Evolutionary conservation across 768 basidiomycete genomes (phyloP).

Genomic region (Boletus barrowsii): DNA sequence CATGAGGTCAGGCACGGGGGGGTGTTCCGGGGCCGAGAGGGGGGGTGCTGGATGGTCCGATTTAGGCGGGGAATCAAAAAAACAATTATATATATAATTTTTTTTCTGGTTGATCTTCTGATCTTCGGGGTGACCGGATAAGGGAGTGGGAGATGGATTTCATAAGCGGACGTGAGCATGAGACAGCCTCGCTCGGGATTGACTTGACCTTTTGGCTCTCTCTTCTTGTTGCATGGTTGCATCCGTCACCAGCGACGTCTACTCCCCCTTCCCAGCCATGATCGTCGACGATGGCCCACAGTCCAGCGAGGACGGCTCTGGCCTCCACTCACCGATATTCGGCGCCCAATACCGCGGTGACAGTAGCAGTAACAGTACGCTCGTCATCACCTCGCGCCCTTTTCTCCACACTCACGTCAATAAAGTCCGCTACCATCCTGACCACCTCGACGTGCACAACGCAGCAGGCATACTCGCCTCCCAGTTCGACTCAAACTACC

Average conservation of each 20-base stretch:
- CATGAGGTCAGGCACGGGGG: constrained; percentile 30
- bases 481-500: constrained; percentile 48
- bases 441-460: constrained; percentile 44
- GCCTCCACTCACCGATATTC: constrained; percentile 70
- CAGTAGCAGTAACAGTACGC: constrained; percentile 36
- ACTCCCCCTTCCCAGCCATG: constrained; percentile 54
- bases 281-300: constrained; percentile 63
- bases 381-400: constrained; percentile 46
- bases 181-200: constrained; percentile 43
- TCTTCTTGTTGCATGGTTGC: constrained; percentile 49
- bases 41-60: constrained; percentile 19
- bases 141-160: constrained; percentile 29
- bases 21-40: constrained; percentile 21
- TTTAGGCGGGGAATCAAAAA: constrained; percentile 21
- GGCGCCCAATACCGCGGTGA: constrained; percentile 46
- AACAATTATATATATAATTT: constrained; percentile 1
- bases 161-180: constrained; percentile 44
- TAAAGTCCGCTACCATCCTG: constrained; percentile 68
- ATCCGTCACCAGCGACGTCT: constrained; percentile 52
- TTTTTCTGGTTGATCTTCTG: constrained; percentile 27
- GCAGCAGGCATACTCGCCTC: constrained; percentile 47
- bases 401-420: constrained; percentile 44
- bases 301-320: constrained; percentile 75
- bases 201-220: constrained; percentile 21
- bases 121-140: constrained; percentile 30